A percentile compares a stretch with the other conserved stretches of the same genome.
Conservation (phyloP, 805 yeast species). For the Cyberlindnera americana region DNA sequence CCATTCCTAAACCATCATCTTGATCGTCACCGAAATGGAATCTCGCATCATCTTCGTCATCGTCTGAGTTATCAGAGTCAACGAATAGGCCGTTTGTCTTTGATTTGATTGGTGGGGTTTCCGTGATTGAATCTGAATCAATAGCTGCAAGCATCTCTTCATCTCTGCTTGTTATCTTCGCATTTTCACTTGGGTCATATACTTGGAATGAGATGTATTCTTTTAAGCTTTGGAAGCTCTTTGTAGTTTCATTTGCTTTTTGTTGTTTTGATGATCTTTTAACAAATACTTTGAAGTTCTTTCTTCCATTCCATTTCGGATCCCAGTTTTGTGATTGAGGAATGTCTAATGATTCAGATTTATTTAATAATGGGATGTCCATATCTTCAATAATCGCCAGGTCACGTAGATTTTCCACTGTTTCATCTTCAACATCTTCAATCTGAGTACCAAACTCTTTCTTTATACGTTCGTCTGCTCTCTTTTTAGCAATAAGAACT, state of each 20-base stretch:
- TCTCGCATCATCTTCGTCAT: conserved; percentile 14
- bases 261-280: conserved; percentile 22
- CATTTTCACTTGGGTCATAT: conserved; percentile 20
- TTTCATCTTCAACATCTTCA: conserved; percentile 19
- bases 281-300: conserved; percentile 39
- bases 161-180: conserved; percentile 9
- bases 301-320: conserved; percentile 30
- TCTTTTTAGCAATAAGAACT: conserved; percentile 17
- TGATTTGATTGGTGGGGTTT: background rate
- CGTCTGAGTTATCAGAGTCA: conserved; percentile 18
- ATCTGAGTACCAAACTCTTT: conserved; percentile 16
- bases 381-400: conserved; percentile 35
- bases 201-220: conserved; percentile 30
- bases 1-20: conserved; percentile 25
- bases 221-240: conserved; percentile 29
- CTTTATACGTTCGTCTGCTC: conserved; percentile 22
- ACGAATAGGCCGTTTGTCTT: conserved; percentile 1
- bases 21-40: conserved; percentile 21
- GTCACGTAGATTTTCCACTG: conserved; percentile 30
- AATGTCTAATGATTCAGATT: background rate
- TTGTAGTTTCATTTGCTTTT: background rate
- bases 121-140: conserved; percentile 5
- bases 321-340: conserved; percentile 3
- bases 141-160: conserved; percentile 14
- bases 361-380: conserved; percentile 19